Evolutionary conservation across 805 yeast genomes (phyloP).

Genomic region (Yamadazyma kitorensis): DNA sequence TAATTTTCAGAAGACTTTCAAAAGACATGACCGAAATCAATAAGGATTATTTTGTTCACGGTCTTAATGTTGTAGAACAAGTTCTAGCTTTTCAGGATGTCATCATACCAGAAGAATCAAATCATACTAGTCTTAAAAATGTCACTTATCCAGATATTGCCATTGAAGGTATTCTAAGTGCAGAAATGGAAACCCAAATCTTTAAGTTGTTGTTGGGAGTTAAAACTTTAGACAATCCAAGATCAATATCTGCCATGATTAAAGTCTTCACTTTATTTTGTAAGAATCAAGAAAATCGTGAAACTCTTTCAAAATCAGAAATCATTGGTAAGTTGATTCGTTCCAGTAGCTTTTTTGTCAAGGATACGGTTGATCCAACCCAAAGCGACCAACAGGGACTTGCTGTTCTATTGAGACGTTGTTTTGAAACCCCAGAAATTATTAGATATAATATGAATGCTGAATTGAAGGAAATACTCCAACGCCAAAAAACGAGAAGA

Average conservation of each 20-base stretch:
- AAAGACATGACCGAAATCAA: conserved; percentile 16
- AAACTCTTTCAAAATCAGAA: conserved; percentile 43
- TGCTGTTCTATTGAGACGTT: conserved; percentile 58
- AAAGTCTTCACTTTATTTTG: conserved; percentile 43
- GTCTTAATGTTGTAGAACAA: conserved; percentile 54
- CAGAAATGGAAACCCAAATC: conserved; percentile 25
- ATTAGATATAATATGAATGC: conserved; percentile 47
- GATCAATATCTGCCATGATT: conserved; percentile 52
- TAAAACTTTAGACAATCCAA: conserved; percentile 38
- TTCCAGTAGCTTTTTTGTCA: conserved; percentile 34
- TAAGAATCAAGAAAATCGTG: conserved; percentile 38
- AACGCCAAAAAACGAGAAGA: conserved; percentile 23
- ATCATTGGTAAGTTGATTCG: conserved; percentile 47
- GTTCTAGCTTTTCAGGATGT: conserved; percentile 49
- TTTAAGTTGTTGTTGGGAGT: conserved; percentile 44
- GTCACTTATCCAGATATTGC: conserved; percentile 5
- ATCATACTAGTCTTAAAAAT: conserved; percentile 13
- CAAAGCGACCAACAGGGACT: conserved; percentile 15
- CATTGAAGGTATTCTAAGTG: conserved; percentile 17
- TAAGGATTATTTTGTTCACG: conserved; percentile 57
- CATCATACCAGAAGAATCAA: conserved; percentile 42
- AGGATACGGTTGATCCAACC: conserved; percentile 8
- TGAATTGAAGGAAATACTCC: conserved; percentile 44
- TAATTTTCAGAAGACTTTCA: conserved; percentile 14
- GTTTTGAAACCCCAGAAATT: conserved; percentile 60